Evolutionary conservation across 192 early-diverging fungal species (phyloP).

Genomic region (Gryganskiella cystojenkinii): DNA sequence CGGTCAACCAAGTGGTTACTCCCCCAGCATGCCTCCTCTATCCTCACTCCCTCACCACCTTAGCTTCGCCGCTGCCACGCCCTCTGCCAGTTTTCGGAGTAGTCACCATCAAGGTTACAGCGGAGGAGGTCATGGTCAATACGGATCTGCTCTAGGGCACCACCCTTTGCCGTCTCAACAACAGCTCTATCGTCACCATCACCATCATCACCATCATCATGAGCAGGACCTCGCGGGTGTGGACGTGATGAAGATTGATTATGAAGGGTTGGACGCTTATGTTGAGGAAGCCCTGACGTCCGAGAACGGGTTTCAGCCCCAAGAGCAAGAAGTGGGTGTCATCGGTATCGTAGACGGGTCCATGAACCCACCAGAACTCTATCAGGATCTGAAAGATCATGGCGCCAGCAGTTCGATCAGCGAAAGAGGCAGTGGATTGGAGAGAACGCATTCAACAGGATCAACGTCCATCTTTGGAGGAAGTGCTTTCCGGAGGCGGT

Average conservation of each 20-base stretch:
- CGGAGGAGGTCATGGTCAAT: not conserved
- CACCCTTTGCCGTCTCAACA: not conserved
- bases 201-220: no score
- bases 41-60: slow-evolving; percentile 10
- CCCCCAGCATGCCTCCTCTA: slow-evolving; percentile 16
- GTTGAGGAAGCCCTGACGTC: slow-evolving; percentile 19
- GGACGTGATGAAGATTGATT: slow-evolving; percentile 28
- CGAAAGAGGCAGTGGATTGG: not conserved
- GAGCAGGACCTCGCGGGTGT: no score
- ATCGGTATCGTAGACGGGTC: no score
- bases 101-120: not conserved
- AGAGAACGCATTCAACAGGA: slow-evolving; percentile 15
- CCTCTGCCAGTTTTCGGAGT: no score
- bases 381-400: not conserved
- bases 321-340: not conserved
- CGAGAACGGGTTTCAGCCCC: slow-evolving; percentile 11
- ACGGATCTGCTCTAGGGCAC: slow-evolving; percentile 13
- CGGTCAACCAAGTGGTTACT: no score
- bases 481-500: slow-evolving; percentile 26
- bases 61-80: slow-evolving; percentile 4
- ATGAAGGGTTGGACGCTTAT: slow-evolving; percentile 29
- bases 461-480: slow-evolving; percentile 8
- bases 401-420: not conserved
- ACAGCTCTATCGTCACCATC: not conserved
- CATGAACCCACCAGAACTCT: not conserved